Evolutionary conservation across 163 green algal species (phyloP), one percentile per base, ranked within the genome.

Genomic region (Chlorella variabilis): DNA sequence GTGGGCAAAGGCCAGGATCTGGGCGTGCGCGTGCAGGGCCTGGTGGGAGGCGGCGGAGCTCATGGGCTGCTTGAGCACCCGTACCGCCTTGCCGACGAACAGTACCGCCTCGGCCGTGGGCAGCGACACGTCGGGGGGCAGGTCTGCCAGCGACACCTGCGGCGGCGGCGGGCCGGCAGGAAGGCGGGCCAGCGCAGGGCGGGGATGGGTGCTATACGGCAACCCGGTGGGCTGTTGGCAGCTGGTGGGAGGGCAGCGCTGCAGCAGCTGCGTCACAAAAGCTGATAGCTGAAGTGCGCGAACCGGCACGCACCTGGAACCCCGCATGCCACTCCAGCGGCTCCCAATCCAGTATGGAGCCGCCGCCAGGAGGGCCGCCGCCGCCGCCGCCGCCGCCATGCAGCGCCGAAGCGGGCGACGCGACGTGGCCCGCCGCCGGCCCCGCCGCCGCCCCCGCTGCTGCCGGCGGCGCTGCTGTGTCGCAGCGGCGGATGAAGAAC

Each of bases 81-180:
- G 77, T 31, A 88, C 94, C 25, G 94, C 89, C 78, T 95, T 91
- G 67, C 94, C 94, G 18, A 97, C 84, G 77, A 98, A 98, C 63
- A 94, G 78, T 2, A 96, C 80, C 4, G 84, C 84, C 48, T 93
- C 84, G 0, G 94, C 94, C 0, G 88, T 85, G 31, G 85, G 59
- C 5, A 81, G 71, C 33, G 78, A 85, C 2, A 98, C 56, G 38
- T 81, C 85, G 3, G 89, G 84, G 0, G 94, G 94, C 73, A 98
- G 88, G 11, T 78, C 78, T 0, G 81, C 66, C 38, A 86, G 59
- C 2, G 38, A 63, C 25, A 94, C 87, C 90, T 95, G 78, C 74
- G 61, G 1, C 7, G 17, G 29, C n/a, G 17, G 59, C 29, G 7
- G 54, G 20, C 18, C 9, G 54, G 54, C 54, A n/a, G 18, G 54